Percentiles rank a stretch among this genome's conserved stretches.
phyloP scores from a whole-genome alignment of 2,329 filamentous ascomycete species.

The Colletotrichum liaoningense region DNA sequence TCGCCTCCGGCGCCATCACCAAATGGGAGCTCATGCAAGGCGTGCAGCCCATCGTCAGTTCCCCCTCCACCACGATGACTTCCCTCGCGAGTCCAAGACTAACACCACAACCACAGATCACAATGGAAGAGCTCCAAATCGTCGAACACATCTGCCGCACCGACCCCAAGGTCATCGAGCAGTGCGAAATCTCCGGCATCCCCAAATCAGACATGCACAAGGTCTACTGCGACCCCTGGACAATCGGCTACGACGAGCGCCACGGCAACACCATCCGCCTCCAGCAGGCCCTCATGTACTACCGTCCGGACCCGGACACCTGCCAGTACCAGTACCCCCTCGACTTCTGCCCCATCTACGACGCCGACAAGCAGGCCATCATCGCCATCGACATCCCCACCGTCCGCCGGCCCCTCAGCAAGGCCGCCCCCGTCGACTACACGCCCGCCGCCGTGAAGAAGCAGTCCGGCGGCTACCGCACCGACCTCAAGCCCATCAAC shows the following conservation, averaged over 20 bases:
- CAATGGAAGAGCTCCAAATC: constrained; percentile 87
- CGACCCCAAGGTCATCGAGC: constrained; percentile 89
- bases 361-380: constrained; percentile 81
- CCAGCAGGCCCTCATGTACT: constrained; percentile 97
- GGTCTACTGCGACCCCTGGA: constrained; percentile 97
- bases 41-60: constrained; percentile 80
- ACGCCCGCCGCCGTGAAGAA: constrained; percentile 78
- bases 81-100: neutral
- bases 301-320: constrained; percentile 85
- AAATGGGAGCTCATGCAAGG: constrained; percentile 81
- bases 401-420: constrained; percentile 79
- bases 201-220: constrained; percentile 89
- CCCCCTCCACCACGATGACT: neutral
- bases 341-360: constrained; percentile 94
- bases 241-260: constrained; percentile 92
- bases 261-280: constrained; percentile 83
- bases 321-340: constrained; percentile 92
- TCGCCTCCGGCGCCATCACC: constrained; percentile 73
- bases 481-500: constrained; percentile 85
- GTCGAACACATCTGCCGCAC: constrained; percentile 82
- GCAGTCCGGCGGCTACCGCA: constrained; percentile 77
- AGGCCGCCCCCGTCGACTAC: constrained; percentile 81
- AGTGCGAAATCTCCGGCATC: constrained; percentile 86
- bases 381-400: constrained; percentile 87
- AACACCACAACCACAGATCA: constrained; percentile 67